Base-by-base conservation (phyloP, 208 protist genomes). In the Naegleria fowleri region DNA sequence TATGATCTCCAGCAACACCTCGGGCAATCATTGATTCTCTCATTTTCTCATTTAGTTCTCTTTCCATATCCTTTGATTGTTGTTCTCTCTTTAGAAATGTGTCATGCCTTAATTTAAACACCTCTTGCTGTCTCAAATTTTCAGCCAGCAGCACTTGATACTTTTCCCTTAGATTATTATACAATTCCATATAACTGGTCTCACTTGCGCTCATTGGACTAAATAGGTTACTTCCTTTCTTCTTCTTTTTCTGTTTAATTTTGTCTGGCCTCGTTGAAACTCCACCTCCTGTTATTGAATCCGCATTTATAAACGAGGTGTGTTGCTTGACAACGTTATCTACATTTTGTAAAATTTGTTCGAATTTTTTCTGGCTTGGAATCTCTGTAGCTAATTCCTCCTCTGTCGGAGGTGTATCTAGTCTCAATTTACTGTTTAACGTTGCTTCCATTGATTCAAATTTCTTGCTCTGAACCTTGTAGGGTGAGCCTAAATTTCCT, bases 111-210 rank as follows among this genome's bases (percentile, higher is more conserved):
- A 90, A 52, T 25, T 59, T 40, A 29, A 90, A 59, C 2, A 85
- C 36, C 9, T 90, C 88, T 59, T 90, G 15, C n/a, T 83, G 67
- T 59, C 36, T 83, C 11, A 52, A 5, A 90, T 86, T 51, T 9
- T 90, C 48, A 67, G 33, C 39, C 11, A 86, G 38, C 9, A 90
- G 19, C 0, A n/a, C 13, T 16, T 90, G 29, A 59, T 67, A 86
- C 43, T 90, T 85, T 25, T 83, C 33, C 15, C 22, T 51, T 38
- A 90, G 29, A 36, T 90, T 25, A 40, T 51, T 40, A 51, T 90
- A 90, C 88, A 86, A 43, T 90, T 90, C 88, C 19, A 43, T 33
- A 90, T 67, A 90, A 51, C 36, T 87, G 0, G 29, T 33, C 39
- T 84, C 33, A 39, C 38, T 84, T 5, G 76, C 55, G 2, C 55